A percentile compares a stretch with the other conserved stretches of the same genome.
Evolutionary conservation across 768 basidiomycete genomes (phyloP).

Genomic region (Pleurotus platypus): DNA sequence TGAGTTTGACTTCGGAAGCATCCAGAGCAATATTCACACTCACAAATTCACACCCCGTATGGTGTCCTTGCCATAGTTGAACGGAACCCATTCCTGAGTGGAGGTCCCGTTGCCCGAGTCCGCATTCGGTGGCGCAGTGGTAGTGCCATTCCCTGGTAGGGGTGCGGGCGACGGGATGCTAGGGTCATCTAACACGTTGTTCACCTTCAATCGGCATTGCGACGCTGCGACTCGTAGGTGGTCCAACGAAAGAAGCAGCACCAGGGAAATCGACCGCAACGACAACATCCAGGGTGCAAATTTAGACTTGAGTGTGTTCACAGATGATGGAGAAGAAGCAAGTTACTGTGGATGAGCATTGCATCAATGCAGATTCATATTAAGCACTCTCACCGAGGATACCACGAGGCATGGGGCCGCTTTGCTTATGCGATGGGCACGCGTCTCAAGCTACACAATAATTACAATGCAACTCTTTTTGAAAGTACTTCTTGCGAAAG

Average conservation of each 20-base stretch:
- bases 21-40: constrained; percentile 18
- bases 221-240: constrained; percentile 15
- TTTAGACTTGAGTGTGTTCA: not conserved
- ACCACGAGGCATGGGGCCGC: not conserved
- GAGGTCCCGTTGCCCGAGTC: constrained; percentile 9
- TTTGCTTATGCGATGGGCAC: not conserved
- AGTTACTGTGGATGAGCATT: not conserved
- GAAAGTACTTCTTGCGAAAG: no score
- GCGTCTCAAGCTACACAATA: no score
- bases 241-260: not conserved
- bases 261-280: not conserved
- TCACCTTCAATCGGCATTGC: constrained; percentile 26
- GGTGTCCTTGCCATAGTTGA: constrained; percentile 39
- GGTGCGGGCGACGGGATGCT: constrained; percentile 8
- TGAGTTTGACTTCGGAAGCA: no score
- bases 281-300: not conserved
- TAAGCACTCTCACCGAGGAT: not conserved
- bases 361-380: not conserved
- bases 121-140: constrained; percentile 10
- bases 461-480: no score
- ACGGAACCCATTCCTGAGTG: constrained; percentile 25
- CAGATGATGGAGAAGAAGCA: not conserved
- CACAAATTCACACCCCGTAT: constrained; percentile 64
- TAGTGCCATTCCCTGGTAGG: constrained; percentile 8
- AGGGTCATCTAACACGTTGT: constrained; percentile 12